Evolutionary conservation across 352 stramenopile genomes (phyloP), one percentile per base, ranked within the genome.

Genomic region (Phytopythium litorale): DNA sequence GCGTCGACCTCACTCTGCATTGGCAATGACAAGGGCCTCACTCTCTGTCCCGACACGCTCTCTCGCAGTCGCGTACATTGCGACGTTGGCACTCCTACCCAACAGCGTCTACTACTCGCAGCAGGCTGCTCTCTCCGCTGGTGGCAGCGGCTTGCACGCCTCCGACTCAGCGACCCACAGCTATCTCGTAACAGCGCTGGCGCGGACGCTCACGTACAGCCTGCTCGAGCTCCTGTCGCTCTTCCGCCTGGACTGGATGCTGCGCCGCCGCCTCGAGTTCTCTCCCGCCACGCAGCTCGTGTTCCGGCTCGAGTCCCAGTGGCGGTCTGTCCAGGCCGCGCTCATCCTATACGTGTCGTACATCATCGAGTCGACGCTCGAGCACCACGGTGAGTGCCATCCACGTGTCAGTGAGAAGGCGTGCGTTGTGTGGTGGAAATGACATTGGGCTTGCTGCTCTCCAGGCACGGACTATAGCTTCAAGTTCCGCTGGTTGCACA

Each of bases 301-400:
- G 7, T 81, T 87, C 48, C 62, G 80, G 37, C 61, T 84, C 19
- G 61, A 70, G n/a, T 71, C 59, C 8, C 68, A 82, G n/a, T 59
- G 45, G 23, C 58, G 51, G 13, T 48, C 71, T 19, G 46, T 82
- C 0, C 77, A 81, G 28, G 56, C 32, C 2, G 79, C 68, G 37
- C 56, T 87, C 18, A 42, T 77, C 16, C 64, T 75, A 28, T 82
- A 72, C 71, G 62, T 86, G 19, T 61, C 75, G 19, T 76, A 75
- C 63, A 72, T 70, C 12, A 58, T 79, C 7, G 66, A 78, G 32
- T 56, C 61, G 4, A 51, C 66, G 12, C 37, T 79, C 5, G 35
- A 73, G 5, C 76, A 85, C 30, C 70, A 65, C 32, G 71, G 76
- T 79, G 42, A 51, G 52, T 35, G 19, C 30, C 4, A 32, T 32